Conservation (phyloP, 306 rosid genomes). For the Biancaea sappan region DNA sequence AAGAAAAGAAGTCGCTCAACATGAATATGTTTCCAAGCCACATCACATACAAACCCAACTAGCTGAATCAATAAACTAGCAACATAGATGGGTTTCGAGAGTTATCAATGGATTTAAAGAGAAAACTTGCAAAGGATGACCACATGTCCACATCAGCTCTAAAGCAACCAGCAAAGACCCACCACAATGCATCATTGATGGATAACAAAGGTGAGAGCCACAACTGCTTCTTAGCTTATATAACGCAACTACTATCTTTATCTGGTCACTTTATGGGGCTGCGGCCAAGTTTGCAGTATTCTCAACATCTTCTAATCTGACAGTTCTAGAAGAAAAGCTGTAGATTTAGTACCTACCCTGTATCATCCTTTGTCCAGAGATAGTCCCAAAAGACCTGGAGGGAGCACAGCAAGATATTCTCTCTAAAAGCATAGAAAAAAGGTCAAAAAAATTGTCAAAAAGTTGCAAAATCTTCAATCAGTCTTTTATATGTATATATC, state of each 20-base stretch:
- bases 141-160: conserved; percentile 51
- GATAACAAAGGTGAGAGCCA: conserved; percentile 25
- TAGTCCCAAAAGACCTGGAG: conserved; percentile 50
- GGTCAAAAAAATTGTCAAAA: conserved; percentile 34
- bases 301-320: conserved; percentile 43
- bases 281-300: conserved; percentile 47
- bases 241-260: conserved; percentile 46
- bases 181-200: conserved; percentile 36
- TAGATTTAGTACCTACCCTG: conserved; percentile 55
- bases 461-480: conserved; percentile 37
- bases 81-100: conserved; percentile 13
- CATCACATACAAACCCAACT: conserved; percentile 19
- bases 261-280: conserved; percentile 62
- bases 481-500: conserved; percentile 33
- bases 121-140: conserved; percentile 25
- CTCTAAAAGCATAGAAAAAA: conserved; percentile 45
- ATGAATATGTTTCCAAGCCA: not conserved
- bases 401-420: conserved; percentile 48
- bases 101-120: not conserved
- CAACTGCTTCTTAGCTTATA: conserved; percentile 35
- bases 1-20: not conserved
- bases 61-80: conserved; percentile 1
- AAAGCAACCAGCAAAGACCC: conserved; percentile 68
- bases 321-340: conserved; percentile 43
- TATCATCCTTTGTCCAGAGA: conserved; percentile 46